Evolutionary conservation across 805 yeast genomes (phyloP).

Genomic region (Clavispora santaluciae): DNA sequence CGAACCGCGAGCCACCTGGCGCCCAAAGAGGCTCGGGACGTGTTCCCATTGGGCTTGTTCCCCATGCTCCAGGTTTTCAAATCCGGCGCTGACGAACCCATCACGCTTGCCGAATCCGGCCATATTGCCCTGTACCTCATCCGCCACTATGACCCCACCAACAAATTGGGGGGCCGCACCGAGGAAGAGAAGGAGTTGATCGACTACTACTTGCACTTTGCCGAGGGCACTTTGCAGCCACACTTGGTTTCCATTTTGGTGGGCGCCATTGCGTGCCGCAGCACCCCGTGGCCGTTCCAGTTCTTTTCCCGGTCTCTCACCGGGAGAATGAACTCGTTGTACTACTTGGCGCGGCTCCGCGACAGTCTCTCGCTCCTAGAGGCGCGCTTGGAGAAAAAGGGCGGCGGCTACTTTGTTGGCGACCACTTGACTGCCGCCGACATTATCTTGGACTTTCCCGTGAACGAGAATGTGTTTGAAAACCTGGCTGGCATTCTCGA

Average conservation of each 20-base stretch:
- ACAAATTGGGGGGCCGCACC: conserved; percentile 34
- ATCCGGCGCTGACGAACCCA: conserved; percentile 6
- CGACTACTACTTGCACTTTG: conserved; percentile 22
- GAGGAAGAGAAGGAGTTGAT: conserved; percentile 27
- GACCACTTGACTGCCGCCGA: conserved; percentile 36
- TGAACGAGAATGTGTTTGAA: conserved; percentile 17
- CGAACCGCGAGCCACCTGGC: conserved; percentile 26
- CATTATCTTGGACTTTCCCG: conserved; percentile 33
- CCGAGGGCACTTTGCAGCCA: conserved; percentile 23
- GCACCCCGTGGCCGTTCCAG: conserved; percentile 25
- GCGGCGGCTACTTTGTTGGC: conserved; percentile 37
- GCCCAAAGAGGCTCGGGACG: conserved; percentile 25
- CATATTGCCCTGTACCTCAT: conserved; percentile 50
- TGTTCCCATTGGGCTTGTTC: conserved; percentile 37
- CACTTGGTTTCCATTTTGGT: conserved; percentile 21
- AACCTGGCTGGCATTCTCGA: conserved; percentile 2
- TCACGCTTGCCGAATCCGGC: conserved; percentile 55
- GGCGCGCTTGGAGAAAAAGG: conserved; percentile 21
- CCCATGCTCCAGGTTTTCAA: conserved; percentile 21
- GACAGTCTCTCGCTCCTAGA: conserved; percentile 28
- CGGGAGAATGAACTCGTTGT: conserved; percentile 20
- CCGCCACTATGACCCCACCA: conserved; percentile 41
- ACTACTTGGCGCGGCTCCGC: conserved; percentile 21
- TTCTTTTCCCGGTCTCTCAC: conserved; percentile 20
- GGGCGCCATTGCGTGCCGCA: conserved; percentile 18